Evolutionary conservation across 2,329 filamentous ascomycete species (phyloP).

Genomic region (Trichoderma arundinaceum): DNA sequence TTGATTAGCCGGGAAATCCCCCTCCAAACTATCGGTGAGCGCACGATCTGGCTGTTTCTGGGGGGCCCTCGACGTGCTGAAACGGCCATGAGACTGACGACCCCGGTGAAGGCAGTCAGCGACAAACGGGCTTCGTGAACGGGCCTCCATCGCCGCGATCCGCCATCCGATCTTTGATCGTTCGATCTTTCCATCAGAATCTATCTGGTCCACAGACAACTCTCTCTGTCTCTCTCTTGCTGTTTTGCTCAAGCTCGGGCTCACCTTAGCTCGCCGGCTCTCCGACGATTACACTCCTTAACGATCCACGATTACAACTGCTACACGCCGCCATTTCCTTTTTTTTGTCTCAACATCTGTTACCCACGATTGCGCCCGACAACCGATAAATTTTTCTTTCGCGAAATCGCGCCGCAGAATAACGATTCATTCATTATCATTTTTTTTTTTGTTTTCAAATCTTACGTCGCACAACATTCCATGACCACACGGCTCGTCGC

Average conservation of each 20-base stretch:
- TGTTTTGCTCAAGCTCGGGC: constrained; percentile 23
- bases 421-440: constrained; percentile 24
- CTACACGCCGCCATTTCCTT: constrained; percentile 14
- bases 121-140: constrained; percentile 21
- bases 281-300: constrained; percentile 29
- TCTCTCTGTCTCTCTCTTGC: constrained; percentile 25
- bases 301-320: constrained; percentile 23
- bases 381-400: background rate
- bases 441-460: constrained; percentile 7
- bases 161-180: constrained; percentile 5
- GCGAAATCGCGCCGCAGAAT: constrained; percentile 5
- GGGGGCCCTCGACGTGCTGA: constrained; percentile 9
- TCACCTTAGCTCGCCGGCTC: constrained; percentile 24
- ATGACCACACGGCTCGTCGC: constrained; percentile 26
- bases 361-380: constrained; percentile 20
- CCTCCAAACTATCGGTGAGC: constrained; percentile 31
- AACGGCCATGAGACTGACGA: constrained; percentile 17
- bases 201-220: constrained; percentile 1
- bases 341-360: constrained; percentile 18
- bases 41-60: constrained; percentile 10
- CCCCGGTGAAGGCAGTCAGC: constrained; percentile 16
- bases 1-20: background rate
- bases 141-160: constrained; percentile 6
- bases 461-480: constrained; percentile 18
- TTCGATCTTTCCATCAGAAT: constrained; percentile 10